Evolutionary conservation across 495 filamentous ascomycete species (phyloP), one percentile per base, ranked within the genome.

Genomic region (Penicilliopsis zonata): DNA sequence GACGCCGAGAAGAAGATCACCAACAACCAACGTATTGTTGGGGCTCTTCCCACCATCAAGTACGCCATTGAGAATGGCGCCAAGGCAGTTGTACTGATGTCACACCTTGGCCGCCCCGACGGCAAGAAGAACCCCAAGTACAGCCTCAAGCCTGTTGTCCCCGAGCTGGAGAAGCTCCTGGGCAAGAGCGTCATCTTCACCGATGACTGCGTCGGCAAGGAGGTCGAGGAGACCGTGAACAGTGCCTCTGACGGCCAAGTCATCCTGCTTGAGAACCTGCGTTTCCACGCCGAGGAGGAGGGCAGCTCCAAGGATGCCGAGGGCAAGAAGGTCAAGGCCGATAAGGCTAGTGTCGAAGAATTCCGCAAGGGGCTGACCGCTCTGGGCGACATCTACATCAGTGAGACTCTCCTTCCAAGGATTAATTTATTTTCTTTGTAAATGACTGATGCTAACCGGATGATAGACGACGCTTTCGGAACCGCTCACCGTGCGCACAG

Each of bases 401-500:
- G 86, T 94, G 55, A 59, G 86, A 64, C 37, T 18, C 21, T 24
- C 17, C 39, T 17, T 8, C 15, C n/a, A n/a, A n/a, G n/a, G n/a
- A n/a, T n/a, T n/a, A n/a, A 19, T 12, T 26, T 15, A 27, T 9
- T 26, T 13, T 29, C 5, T 14, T 25, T 3, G n/a, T 10, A 18
- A 6, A 26, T 2, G n/a, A 7, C 25, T 13, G 29, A 13, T 35
- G 36, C 49, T 60, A 36, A 56, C 31, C 12, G 32, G 6, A 16
- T 26, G 6, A 5, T 44, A 94, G 86, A 98, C 61, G 90, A 99
- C 53, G 90, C 92, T 33, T 99, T 99, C 61, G 90, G 90, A 55
- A 99, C 90, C 33, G 92, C 90, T 24, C 90, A 99, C 67, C 83
- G 90, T 55, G 87, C 79, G 17, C 90, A 99, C 72, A 94, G 85